Conservation (phyloP, 169 alveolate genomes). For the Plasmodium falciparum region DNA sequence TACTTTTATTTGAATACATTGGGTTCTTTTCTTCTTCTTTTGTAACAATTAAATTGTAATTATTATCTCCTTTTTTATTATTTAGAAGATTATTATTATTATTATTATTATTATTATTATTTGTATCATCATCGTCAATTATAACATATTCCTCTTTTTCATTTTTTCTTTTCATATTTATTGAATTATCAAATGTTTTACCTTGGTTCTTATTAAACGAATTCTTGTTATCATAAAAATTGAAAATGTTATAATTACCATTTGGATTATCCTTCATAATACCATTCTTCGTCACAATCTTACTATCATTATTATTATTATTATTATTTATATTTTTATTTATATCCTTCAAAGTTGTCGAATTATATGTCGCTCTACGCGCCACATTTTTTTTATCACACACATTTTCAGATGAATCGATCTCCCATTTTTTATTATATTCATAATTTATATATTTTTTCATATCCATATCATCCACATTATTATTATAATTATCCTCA, state of each 20-base stretch:
- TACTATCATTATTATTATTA: background rate
- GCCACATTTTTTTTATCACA: background rate
- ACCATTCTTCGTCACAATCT: too few relatives aligned
- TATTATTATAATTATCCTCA: constrained; percentile 5
- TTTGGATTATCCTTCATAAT: background rate
- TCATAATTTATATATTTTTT: constrained; percentile 27
- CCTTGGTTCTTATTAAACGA: background rate
- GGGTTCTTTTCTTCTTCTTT: background rate
- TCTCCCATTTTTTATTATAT: constrained; percentile 29
- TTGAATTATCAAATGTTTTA: background rate
- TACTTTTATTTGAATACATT: background rate
- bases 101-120: too few relatives aligned
- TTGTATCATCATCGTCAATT: background rate
- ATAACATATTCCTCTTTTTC: background rate
- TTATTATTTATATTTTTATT: background rate
- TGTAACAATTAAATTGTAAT: constrained; percentile 20
- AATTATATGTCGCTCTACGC: background rate
- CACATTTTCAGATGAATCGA: background rate
- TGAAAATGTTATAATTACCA: background rate
- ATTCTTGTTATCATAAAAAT: background rate
- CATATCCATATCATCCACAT: constrained; percentile 9
- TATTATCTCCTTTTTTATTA: constrained; percentile 5
- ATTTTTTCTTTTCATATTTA: background rate
- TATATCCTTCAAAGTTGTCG: background rate
- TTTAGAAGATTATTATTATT: background rate